Base-by-base conservation (phyloP, 257 asterid genomes). In the Ophiorrhiza pumila region DNA sequence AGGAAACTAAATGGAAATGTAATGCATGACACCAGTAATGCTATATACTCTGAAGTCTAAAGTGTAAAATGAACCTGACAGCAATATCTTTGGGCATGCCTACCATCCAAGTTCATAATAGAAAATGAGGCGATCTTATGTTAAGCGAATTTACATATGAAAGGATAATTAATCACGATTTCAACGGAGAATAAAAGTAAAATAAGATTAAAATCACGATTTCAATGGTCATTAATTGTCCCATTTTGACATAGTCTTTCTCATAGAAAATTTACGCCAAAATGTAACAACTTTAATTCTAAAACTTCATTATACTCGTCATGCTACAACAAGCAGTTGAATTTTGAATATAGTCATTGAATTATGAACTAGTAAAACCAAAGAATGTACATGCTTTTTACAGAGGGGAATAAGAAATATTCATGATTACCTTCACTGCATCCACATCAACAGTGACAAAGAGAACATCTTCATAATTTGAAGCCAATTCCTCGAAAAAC, bases 391-490 rank as follows among this genome's bases (percentile, higher is more conserved):
- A 2, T n/a, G 7, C 5, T 39, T n/a, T 20, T 11, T 17, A 49
- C 25, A 46, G 31, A 22, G 22, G 34, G 34, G 29, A 3, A 8
- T 23, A 46, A 35, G 61, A 60, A 15, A 34, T 23, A 3, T 34
- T 45, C 17, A 39, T n/a, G n/a, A n/a, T 50, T 71, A 83, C 84
- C 84, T 74, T 67, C 43, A 77, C 82, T 65, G 78, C 80, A 59
- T 83, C 87, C 43, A 83, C 87, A 77, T 83, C 84, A 47, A 83
- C 74, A 27, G 75, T 41, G 72, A 83, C 73, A 71, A 83, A 77
- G 59, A 46, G 20, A 25, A 77, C 76, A 65, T 66, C 58, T 58
- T 67, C 79, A 61, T 74, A 64, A 62, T 41, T 18, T 15, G 66
- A 59, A 46, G 87, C 84, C 73, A 80, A 74, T 6, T 80, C 87